Conservation (phyloP, 2,329 filamentous ascomycete genomes). For the Mycosphaerella arachidis region DNA sequence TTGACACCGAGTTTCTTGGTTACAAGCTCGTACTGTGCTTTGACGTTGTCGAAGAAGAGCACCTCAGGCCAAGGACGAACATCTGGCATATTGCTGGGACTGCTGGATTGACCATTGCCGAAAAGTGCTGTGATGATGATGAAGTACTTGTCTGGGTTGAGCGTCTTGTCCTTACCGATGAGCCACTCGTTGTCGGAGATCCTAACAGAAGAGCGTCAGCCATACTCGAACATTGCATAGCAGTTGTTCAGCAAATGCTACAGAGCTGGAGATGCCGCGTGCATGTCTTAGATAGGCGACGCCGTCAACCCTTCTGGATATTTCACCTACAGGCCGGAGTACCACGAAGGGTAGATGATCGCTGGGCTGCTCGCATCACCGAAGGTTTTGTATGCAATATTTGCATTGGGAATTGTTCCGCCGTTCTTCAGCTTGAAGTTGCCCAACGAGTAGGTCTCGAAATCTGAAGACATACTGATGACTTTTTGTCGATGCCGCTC, state of each 20-base stretch:
- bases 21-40: constrained; percentile 62
- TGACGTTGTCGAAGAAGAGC: constrained; percentile 65
- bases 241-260: too few relatives aligned
- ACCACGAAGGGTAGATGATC: constrained; percentile 76
- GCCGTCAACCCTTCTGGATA: too few relatives aligned
- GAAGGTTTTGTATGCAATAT: constrained; percentile 73
- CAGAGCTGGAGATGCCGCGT: too few relatives aligned
- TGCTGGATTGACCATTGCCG: constrained; percentile 64
- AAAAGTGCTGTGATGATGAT: constrained; percentile 67
- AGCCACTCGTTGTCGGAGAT: constrained; percentile 74
- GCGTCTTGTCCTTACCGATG: constrained; percentile 59
- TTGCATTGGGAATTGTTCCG: constrained; percentile 57
- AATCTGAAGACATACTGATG: constrained; percentile 22
- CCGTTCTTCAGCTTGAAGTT: constrained; percentile 57
- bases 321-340: constrained; percentile 48
- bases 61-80: constrained; percentile 58
- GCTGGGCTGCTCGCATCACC: constrained; percentile 59
- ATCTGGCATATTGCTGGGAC: constrained; percentile 54
- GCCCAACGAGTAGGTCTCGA: constrained; percentile 45
- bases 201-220: too few relatives aligned
- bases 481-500: not conserved
- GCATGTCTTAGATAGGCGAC: too few relatives aligned
- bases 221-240: too few relatives aligned
- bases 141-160: constrained; percentile 62
- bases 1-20: constrained; percentile 58